Evolutionary conservation across 306 rosid species (phyloP).

Genomic region (Cucurbita pepo): DNA sequence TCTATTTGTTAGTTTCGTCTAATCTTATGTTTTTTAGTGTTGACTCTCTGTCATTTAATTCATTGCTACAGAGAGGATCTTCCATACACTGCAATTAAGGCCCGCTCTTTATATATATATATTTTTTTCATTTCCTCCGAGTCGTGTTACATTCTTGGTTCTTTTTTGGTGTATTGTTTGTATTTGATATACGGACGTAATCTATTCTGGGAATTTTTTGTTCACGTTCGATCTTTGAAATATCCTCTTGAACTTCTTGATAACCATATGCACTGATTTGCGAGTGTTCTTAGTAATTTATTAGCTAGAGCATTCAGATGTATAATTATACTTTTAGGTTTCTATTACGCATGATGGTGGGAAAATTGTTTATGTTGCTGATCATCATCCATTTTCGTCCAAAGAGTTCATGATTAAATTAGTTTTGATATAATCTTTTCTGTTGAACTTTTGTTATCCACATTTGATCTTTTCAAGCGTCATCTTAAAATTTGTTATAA

Average conservation of each 20-base stretch:
- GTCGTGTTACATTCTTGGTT: background rate
- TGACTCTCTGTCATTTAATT: too few relatives aligned
- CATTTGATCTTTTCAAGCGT: background rate
- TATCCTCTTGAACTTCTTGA: background rate
- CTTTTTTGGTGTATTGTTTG: background rate
- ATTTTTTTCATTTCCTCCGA: too few relatives aligned
- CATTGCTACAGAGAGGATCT: background rate
- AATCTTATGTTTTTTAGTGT: background rate
- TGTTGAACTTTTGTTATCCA: background rate
- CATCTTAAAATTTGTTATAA: background rate
- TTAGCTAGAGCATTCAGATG: background rate
- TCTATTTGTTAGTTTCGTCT: background rate
- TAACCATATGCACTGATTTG: background rate
- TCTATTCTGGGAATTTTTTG: background rate
- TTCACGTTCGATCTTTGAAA: background rate
- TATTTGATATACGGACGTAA: background rate
- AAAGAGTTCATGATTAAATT: too few relatives aligned
- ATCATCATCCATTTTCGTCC: conserved; percentile 33
- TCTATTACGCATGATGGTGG: conserved; percentile 53
- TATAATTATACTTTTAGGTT: conserved; percentile 18
- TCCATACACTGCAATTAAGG: background rate
- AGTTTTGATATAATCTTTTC: background rate
- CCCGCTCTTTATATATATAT: background rate
- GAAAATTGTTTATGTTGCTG: conserved; percentile 39
- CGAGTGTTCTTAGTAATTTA: background rate